phyloP scores from a whole-genome alignment of 805 yeast species.

The Yamadazyma endophytica region DNA sequence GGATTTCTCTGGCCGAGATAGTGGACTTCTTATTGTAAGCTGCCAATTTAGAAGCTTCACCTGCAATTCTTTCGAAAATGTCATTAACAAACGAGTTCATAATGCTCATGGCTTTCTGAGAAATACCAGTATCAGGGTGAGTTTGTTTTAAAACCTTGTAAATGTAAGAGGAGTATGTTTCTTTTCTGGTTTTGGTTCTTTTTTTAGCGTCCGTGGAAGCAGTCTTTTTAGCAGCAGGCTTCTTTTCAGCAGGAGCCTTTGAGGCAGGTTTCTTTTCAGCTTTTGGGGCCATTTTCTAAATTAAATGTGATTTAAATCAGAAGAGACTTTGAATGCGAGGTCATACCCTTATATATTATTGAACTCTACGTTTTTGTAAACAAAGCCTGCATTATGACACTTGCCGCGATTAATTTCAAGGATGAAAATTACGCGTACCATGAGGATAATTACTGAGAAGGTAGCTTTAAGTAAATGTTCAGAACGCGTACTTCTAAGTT shows the following conservation, averaged over 20 bases:
- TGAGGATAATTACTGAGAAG: too few relatives aligned
- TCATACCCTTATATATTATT: too few relatives aligned
- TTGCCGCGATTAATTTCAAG: too few relatives aligned
- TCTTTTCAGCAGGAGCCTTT: constrained; percentile 96
- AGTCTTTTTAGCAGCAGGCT: constrained; percentile 86
- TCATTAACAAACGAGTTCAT: constrained; percentile 98
- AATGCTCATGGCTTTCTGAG: constrained; percentile 97
- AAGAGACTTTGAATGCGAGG: too few relatives aligned
- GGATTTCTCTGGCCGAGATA: constrained; percentile 96
- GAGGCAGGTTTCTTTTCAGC: constrained; percentile 81
- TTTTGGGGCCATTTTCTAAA: constrained; percentile 68
- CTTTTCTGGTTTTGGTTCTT: constrained; percentile 95
- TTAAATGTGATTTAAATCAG: too few relatives aligned
- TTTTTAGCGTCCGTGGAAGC: constrained; percentile 77
- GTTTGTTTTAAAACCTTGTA: constrained; percentile 98
- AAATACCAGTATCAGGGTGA: constrained; percentile 99
- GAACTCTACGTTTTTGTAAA: too few relatives aligned
- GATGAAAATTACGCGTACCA: too few relatives aligned
- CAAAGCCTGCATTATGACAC: too few relatives aligned
- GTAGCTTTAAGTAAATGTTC: too few relatives aligned
- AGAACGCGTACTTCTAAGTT: too few relatives aligned
- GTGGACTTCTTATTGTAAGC: constrained; percentile 98
- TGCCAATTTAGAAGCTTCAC: constrained; percentile 97
- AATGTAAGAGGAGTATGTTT: constrained; percentile 95
- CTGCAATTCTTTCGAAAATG: constrained; percentile 95